Evolutionary conservation across 192 early-diverging fungal species (phyloP).

Genomic region (Coemansia sp.): DNA sequence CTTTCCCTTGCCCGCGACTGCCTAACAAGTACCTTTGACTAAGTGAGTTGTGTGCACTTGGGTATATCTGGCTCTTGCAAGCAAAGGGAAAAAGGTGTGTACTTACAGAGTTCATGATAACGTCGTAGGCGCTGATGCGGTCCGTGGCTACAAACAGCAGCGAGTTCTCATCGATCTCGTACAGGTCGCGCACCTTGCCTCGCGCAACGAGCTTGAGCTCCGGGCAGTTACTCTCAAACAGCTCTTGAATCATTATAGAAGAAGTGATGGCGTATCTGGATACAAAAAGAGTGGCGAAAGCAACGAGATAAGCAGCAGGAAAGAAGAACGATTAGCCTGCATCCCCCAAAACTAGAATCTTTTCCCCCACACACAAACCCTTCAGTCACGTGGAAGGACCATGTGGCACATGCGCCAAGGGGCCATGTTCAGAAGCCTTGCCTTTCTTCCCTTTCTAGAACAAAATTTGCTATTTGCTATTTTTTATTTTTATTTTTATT

Average conservation of each 20-base stretch:
- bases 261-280: not conserved
- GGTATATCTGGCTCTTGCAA: not conserved
- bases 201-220: constrained; percentile 91
- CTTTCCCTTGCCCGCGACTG: constrained; percentile 94
- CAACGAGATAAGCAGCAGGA: not conserved
- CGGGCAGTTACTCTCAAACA: constrained; percentile 80
- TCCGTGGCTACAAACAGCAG: constrained; percentile 98
- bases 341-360: not conserved
- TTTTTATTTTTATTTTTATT: not conserved
- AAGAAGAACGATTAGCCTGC: not conserved
- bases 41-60: not conserved
- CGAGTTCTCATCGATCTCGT: constrained; percentile 83
- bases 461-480: not conserved
- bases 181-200: constrained; percentile 97
- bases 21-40: constrained; percentile 13
- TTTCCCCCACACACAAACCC: not conserved
- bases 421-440: not conserved
- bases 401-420: not conserved
- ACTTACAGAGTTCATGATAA: constrained; percentile 95
- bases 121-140: constrained; percentile 97
- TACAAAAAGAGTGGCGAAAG: constrained; percentile 1
- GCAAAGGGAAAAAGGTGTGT: not conserved
- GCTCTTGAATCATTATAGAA: constrained; percentile 50
- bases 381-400: not conserved
- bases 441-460: not conserved